These are phyloP conservation scores for Pneumocystis murina DNA, from an alignment of 1,139 yeast genomes.

Conservation along the genomic window DNA sequence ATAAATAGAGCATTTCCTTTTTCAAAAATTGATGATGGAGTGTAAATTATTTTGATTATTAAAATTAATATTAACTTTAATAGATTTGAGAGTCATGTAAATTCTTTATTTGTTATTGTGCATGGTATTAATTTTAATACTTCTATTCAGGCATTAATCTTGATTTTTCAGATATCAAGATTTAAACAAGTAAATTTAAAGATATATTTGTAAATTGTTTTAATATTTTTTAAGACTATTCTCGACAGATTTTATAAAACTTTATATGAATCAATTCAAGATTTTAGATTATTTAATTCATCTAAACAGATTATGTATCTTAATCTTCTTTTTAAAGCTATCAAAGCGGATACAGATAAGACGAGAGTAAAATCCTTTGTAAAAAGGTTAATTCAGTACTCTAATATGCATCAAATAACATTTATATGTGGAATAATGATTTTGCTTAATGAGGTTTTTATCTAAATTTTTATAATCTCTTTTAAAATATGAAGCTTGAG, in stretches of 20 bases:
- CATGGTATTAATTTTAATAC: constrained; percentile 92
- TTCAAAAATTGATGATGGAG: constrained; percentile 56
- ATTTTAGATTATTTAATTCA: constrained; percentile 64
- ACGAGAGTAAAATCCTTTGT: constrained; percentile 76
- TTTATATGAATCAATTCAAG: constrained; percentile 75
- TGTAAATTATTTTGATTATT: constrained; percentile 15
- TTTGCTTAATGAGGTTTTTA: constrained; percentile 40
- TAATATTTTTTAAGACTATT: constrained; percentile 12
- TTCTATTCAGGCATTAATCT: constrained; percentile 77
- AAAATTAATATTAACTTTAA: not conserved
- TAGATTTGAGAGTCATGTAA: constrained; percentile 55
- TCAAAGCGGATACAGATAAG: constrained; percentile 52
- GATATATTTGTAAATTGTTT: not conserved
- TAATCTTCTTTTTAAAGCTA: constrained; percentile 68
- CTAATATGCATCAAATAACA: constrained; percentile 42
- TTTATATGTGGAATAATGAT: constrained; percentile 81
- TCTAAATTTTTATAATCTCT: not conserved
- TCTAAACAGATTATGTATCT: constrained; percentile 83
- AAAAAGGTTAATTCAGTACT: constrained; percentile 74
- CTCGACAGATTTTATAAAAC: constrained; percentile 75
- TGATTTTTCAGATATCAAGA: constrained; percentile 56
- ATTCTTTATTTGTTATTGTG: constrained; percentile 75
- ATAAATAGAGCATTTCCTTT: constrained; percentile 94
- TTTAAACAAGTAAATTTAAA: constrained; percentile 13
- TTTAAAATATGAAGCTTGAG: constrained; percentile 27